phyloP scores from a whole-genome alignment of 805 yeast genomes.

The Suhomyces sp. region DNA sequence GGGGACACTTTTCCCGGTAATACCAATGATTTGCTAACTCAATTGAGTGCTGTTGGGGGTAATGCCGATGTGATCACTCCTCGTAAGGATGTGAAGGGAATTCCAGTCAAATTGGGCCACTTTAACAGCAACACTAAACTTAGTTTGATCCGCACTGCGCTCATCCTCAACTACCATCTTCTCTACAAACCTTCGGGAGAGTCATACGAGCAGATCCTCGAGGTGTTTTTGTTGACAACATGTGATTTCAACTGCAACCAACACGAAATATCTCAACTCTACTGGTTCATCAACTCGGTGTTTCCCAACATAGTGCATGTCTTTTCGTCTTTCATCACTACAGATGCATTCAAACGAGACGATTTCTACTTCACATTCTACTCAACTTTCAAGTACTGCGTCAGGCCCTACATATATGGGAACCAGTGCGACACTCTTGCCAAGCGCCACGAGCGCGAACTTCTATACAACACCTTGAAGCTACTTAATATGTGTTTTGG shows the following conservation, averaged over 20 bases:
- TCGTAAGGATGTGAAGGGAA: neutral
- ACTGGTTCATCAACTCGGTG: slow-evolving; percentile 16
- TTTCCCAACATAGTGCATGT: slow-evolving; percentile 8
- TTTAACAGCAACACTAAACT: slow-evolving; percentile 15
- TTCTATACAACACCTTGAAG: slow-evolving; percentile 18
- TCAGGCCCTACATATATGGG: slow-evolving; percentile 8
- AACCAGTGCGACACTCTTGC: neutral
- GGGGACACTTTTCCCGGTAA: neutral
- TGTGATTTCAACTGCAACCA: slow-evolving; percentile 30
- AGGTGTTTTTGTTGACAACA: slow-evolving; percentile 15
- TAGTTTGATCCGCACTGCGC: slow-evolving; percentile 14
- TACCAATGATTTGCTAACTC: neutral
- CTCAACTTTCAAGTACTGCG: neutral
- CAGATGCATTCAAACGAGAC: neutral
- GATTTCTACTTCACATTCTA: slow-evolving; percentile 2
- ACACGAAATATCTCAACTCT: slow-evolving; percentile 11
- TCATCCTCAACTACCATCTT: slow-evolving; percentile 16
- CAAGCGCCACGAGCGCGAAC: slow-evolving; percentile 16
- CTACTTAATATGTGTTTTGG: slow-evolving; percentile 11
- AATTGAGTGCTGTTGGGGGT: neutral
- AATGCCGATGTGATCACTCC: neutral
- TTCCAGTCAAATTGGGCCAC: slow-evolving; percentile 21
- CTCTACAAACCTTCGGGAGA: neutral
- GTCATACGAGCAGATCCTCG: slow-evolving; percentile 4
- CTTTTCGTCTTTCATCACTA: neutral